A percentile compares a stretch with the other conserved stretches of the same genome.
phyloP scores from a whole-genome alignment of 2,329 filamentous ascomycete genomes.

The Botryotinia calthae region DNA sequence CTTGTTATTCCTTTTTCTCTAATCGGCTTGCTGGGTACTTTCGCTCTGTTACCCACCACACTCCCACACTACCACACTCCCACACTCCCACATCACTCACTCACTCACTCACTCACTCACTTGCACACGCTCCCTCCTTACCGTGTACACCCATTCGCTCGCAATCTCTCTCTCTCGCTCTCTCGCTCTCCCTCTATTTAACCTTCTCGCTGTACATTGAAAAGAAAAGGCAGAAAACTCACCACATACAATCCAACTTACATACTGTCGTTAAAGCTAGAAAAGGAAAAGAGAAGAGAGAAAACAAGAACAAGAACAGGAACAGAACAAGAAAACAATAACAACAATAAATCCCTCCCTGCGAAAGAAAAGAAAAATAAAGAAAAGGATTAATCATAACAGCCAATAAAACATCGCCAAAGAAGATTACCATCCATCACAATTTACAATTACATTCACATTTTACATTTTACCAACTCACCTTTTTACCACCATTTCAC shows the following conservation, averaged over 20 bases:
- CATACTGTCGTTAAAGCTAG: constrained; percentile 14
- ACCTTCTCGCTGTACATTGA: neutral
- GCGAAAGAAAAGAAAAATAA: neutral
- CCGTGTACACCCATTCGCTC: neutral
- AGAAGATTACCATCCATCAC: neutral
- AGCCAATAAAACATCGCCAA: neutral
- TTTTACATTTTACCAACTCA: neutral
- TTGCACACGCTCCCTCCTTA: neutral
- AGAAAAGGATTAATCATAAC: neutral
- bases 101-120: neutral
- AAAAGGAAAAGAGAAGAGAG: no score
- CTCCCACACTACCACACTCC: neutral
- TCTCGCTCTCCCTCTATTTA: neutral
- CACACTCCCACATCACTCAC: neutral
- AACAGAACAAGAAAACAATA: neutral
- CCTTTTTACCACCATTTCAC: neutral
- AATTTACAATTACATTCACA: neutral
- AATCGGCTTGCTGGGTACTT: neutral
- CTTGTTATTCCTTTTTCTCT: neutral
- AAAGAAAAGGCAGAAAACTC: neutral
- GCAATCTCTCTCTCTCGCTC: neutral
- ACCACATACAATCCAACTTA: constrained; percentile 16
- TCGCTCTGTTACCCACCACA: neutral
- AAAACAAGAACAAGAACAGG: neutral
- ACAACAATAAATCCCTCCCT: neutral